Percentiles rank a stretch among this genome's conserved stretches.
These are phyloP conservation scores for Cryptococcus sp. DNA, from an alignment of 1,284 basidiomycete species.

Conservation along the genomic window DNA sequence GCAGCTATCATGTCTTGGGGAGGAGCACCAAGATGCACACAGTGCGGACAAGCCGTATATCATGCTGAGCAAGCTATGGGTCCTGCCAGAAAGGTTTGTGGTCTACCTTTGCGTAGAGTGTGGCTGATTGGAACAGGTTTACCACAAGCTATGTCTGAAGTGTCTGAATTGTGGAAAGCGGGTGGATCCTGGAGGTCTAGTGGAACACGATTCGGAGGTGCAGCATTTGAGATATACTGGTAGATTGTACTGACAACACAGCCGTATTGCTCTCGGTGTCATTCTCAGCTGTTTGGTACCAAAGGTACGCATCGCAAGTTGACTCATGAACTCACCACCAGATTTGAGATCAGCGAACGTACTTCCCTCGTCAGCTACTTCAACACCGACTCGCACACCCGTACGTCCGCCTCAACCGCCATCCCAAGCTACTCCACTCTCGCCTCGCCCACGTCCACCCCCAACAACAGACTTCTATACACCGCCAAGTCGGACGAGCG, in stretches of 20 bases:
- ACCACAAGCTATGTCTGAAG: slow-evolving; percentile 50
- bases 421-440: slow-evolving; percentile 8
- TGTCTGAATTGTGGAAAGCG: slow-evolving; percentile 46
- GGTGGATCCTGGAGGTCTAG: slow-evolving; percentile 43
- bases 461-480: slow-evolving; percentile 29
- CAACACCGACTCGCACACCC: slow-evolving; percentile 12
- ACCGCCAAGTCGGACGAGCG: slow-evolving; percentile 13
- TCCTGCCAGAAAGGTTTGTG: slow-evolving; percentile 43
- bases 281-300: slow-evolving; percentile 43
- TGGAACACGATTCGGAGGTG: slow-evolving; percentile 46
- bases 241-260: slow-evolving; percentile 7
- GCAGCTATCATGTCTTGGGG: slow-evolving; percentile 19
- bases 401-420: slow-evolving; percentile 7
- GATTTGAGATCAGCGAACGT: slow-evolving; percentile 41
- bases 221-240: slow-evolving; percentile 4
- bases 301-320: slow-evolving; percentile 24
- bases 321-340: slow-evolving; percentile 4
- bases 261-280: slow-evolving; percentile 46
- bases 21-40: slow-evolving; percentile 42
- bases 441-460: slow-evolving; percentile 13
- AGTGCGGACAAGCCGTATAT: slow-evolving; percentile 44
- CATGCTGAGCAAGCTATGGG: slow-evolving; percentile 49
- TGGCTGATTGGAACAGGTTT: slow-evolving; percentile 30
- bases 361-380: slow-evolving; percentile 18
- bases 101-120: not conserved